These are phyloP conservation scores for Coemansia sp. DNA, from an alignment of 192 early-diverging fungal genomes.

Conservation along the genomic window DNA sequence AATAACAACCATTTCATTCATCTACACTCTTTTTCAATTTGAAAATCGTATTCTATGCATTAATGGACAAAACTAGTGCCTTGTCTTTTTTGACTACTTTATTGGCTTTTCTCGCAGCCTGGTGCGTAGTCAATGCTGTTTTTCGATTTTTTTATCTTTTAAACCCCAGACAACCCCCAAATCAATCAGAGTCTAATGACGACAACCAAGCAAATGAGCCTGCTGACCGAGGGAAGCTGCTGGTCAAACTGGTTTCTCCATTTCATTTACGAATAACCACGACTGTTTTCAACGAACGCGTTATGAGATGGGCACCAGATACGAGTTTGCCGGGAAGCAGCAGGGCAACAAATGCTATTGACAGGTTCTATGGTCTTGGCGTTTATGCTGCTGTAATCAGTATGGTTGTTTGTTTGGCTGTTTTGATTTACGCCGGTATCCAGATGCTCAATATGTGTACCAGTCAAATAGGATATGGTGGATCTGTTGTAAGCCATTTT, in stretches of 20 bases:
- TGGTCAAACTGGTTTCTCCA: slow-evolving; percentile 33
- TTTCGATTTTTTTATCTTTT: no score
- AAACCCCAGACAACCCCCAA: no score
- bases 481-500: not conserved
- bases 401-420: slow-evolving; percentile 21
- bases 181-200: no score
- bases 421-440: slow-evolving; percentile 15
- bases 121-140: no score
- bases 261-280: slow-evolving; percentile 37
- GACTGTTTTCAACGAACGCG: slow-evolving; percentile 2
- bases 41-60: no score
- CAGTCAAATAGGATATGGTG: not conserved
- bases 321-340: not conserved
- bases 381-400: slow-evolving; percentile 2
- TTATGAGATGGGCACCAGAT: not conserved
- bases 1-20: no score
- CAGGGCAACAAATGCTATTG: not conserved
- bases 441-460: slow-evolving; percentile 12
- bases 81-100: no score
- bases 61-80: no score
- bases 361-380: slow-evolving; percentile 4
- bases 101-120: no score
- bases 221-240: not conserved
- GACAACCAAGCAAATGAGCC: no score
- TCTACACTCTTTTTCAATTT: no score